Percentiles rank a stretch among this genome's conserved stretches.
Evolutionary conservation across 169 alveolate genomes (phyloP).

Genomic region (Plasmodium knowlesi): DNA sequence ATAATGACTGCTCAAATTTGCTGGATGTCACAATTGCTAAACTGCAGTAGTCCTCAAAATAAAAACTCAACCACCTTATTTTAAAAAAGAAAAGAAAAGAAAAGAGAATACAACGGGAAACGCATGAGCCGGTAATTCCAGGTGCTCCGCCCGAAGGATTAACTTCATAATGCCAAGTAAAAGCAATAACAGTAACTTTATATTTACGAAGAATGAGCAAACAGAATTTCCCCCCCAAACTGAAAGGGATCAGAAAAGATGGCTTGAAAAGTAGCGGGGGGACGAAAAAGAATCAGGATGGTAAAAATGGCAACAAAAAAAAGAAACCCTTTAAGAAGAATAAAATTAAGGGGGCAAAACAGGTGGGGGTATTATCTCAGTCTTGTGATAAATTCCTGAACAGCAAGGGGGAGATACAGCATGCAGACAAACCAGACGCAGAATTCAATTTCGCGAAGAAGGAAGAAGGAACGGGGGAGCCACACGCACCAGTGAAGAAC

Average conservation of each 20-base stretch:
- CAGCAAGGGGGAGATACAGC: background rate
- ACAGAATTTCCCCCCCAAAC: background rate
- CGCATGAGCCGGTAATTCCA: background rate
- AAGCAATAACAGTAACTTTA: background rate
- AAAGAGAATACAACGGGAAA: background rate
- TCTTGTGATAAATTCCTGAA: background rate
- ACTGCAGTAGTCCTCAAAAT: background rate
- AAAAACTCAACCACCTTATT: background rate
- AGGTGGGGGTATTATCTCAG: background rate
- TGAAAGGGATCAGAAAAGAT: background rate
- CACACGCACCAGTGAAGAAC: background rate
- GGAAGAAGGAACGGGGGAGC: background rate
- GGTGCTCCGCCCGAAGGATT: background rate
- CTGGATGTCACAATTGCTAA: background rate
- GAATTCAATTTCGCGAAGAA: background rate
- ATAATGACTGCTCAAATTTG: background rate
- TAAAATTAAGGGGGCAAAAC: background rate
- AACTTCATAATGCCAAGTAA: background rate
- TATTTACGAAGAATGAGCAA: background rate
- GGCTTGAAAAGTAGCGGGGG: background rate
- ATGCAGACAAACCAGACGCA: background rate
- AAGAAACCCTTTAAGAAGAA: background rate
- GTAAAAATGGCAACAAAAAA: background rate
- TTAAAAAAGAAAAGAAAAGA: background rate
- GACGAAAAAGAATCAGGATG: background rate